Percentiles rank a stretch among this genome's conserved stretches.
Conservation (phyloP, 768 basidiomycete genomes). For the Brasilioporus rufonigricans region DNA sequence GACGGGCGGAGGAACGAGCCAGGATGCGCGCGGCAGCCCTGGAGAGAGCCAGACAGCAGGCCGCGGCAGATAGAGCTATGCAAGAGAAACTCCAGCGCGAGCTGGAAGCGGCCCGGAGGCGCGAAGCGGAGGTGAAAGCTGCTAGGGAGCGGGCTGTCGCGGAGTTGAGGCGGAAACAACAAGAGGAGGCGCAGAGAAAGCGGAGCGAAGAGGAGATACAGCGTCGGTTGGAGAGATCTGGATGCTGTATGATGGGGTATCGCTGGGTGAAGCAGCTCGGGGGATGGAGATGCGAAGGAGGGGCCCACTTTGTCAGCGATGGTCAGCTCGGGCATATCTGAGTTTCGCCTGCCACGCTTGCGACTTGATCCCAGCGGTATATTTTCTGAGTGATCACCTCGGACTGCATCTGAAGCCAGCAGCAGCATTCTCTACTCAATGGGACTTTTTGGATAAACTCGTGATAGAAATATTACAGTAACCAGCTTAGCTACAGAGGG, state of each 20-base stretch:
- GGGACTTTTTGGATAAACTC: too few relatives aligned
- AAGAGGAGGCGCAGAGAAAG: conserved; percentile 36
- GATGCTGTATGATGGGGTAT: conserved; percentile 47
- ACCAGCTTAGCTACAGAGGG: too few relatives aligned
- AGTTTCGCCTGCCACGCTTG: not conserved
- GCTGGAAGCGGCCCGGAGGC: conserved; percentile 25
- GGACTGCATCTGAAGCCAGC: too few relatives aligned
- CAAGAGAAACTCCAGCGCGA: conserved; percentile 24
- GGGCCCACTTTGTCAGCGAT: conserved; percentile 40
- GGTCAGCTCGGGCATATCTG: conserved; percentile 22
- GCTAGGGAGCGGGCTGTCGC: conserved; percentile 22
- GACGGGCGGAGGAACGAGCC: conserved; percentile 24
- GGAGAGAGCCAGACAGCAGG: conserved; percentile 18
- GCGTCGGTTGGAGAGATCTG: conserved; percentile 42
- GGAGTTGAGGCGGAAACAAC: conserved; percentile 30
- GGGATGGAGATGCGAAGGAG: conserved; percentile 49
- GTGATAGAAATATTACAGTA: too few relatives aligned
- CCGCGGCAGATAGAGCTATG: conserved; percentile 18
- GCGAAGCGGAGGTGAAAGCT: conserved; percentile 20
- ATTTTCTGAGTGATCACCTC: not conserved
- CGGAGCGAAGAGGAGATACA: conserved; percentile 34
- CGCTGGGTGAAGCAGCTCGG: conserved; percentile 39
- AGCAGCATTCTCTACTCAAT: too few relatives aligned
- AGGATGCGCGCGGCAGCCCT: conserved; percentile 18
- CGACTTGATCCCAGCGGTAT: not conserved